A percentile compares a stretch with the other conserved stretches of the same genome.
Evolutionary conservation across 129 eudicot species (phyloP).

Genomic region (Flaveria trinervia): DNA sequence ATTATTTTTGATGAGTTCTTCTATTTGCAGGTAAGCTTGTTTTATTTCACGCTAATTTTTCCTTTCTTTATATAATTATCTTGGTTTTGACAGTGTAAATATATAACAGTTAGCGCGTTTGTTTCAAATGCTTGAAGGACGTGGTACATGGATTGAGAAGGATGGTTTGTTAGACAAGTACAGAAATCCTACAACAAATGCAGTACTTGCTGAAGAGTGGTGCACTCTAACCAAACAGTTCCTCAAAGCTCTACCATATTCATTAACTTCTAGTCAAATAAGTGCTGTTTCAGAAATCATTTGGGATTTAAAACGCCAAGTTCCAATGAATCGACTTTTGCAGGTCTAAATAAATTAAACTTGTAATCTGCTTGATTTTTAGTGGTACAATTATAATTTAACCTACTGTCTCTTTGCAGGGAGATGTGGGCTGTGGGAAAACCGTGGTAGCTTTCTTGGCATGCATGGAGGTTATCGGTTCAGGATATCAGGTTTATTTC

Average conservation of each 20-base stretch:
- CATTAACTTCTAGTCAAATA: conserved; percentile 83
- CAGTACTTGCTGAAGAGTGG: conserved; percentile 65
- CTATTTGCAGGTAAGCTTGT: conserved; percentile 72
- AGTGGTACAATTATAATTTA: neutral
- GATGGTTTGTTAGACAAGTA: conserved; percentile 83
- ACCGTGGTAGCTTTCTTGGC: conserved; percentile 97
- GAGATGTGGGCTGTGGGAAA: conserved; percentile 99
- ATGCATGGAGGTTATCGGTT: conserved; percentile 95
- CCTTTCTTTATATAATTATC: conserved; percentile 5
- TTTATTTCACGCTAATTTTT: conserved; percentile 10
- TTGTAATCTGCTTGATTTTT: neutral
- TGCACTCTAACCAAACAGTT: conserved; percentile 62
- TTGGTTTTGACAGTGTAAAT: conserved; percentile 24
- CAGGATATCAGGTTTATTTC: conserved; percentile 82
- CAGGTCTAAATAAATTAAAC: conserved; percentile 53
- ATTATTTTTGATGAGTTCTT: conserved; percentile 95
- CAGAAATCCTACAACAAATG: conserved; percentile 56
- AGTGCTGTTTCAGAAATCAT: conserved; percentile 85
- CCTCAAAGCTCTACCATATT: conserved; percentile 73
- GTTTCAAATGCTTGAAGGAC: conserved; percentile 96
- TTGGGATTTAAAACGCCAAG: conserved; percentile 88
- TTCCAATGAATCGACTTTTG: conserved; percentile 91
- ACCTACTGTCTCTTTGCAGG: conserved; percentile 48
- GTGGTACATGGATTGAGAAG: conserved; percentile 74
- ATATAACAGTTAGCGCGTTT: conserved; percentile 70